A percentile compares a stretch with the other conserved stretches of the same genome.
Evolutionary conservation across 345 rosid genomes (phyloP).

Genomic region (Gossypium stocksii): DNA sequence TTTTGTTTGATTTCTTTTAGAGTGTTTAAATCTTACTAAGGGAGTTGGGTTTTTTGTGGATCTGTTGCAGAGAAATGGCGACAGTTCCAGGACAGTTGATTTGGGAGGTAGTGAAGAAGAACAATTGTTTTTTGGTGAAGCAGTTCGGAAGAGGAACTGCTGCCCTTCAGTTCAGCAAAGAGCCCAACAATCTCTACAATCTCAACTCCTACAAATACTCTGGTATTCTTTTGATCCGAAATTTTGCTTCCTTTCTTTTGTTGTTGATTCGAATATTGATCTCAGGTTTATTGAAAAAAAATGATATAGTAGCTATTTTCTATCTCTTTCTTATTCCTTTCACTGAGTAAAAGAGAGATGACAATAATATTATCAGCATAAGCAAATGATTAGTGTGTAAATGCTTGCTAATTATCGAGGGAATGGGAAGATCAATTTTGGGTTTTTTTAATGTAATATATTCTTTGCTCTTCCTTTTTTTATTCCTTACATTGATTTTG

Average conservation of each 20-base stretch:
- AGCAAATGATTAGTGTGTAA: background rate
- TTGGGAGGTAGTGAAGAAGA: constrained; percentile 80
- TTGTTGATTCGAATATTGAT: background rate
- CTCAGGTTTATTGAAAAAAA: constrained; percentile 28
- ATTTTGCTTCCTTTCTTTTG: constrained; percentile 9
- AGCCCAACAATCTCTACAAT: constrained; percentile 68
- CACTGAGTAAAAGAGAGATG: background rate
- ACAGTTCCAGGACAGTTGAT: constrained; percentile 66
- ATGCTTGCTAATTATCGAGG: no score
- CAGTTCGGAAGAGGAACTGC: constrained; percentile 69
- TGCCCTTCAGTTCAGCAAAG: constrained; percentile 64
- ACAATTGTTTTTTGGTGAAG: constrained; percentile 69
- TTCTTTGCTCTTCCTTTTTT: no score
- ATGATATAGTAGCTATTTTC: background rate
- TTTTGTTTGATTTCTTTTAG: background rate
- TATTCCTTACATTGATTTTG: no score
- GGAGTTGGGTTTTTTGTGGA: background rate
- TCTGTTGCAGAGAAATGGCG: constrained; percentile 39
- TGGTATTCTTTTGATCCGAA: constrained; percentile 37
- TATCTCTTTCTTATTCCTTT: no score
- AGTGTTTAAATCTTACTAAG: background rate
- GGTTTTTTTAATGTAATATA: no score
- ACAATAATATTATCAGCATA: background rate
- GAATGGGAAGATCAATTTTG: no score
- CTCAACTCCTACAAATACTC: constrained; percentile 80